phyloP scores from a whole-genome alignment of 495 filamentous ascomycete species.

The Lasiosphaeris hirsuta region DNA sequence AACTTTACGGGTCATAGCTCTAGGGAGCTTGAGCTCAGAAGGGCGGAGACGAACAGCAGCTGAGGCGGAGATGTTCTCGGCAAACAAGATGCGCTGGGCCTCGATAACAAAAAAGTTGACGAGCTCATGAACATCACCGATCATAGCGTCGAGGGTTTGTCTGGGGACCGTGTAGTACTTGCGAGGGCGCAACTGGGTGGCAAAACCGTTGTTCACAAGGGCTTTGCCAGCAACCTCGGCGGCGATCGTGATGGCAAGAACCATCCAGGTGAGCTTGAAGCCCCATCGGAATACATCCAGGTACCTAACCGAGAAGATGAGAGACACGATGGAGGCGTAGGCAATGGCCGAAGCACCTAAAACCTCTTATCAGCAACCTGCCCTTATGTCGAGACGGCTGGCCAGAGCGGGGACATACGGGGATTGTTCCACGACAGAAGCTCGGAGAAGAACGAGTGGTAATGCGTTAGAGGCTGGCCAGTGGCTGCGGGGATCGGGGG shows the following conservation, averaged over 20 bases:
- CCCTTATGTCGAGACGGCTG: constrained; percentile 49
- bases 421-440: constrained; percentile 66
- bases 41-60: constrained; percentile 60
- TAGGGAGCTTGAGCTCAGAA: constrained; percentile 5
- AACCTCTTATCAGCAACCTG: constrained; percentile 38
- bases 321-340: constrained; percentile 65
- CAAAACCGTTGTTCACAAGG: constrained; percentile 71
- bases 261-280: constrained; percentile 78
- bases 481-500: constrained; percentile 68
- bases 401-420: constrained; percentile 29
- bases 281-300: constrained; percentile 82
- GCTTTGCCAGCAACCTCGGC: constrained; percentile 75
- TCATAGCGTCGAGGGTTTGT: constrained; percentile 72
- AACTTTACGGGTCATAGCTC: constrained; percentile 8
- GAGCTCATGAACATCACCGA: constrained; percentile 86
- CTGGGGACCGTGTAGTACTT: constrained; percentile 90
- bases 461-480: constrained; percentile 88
- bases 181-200: constrained; percentile 81
- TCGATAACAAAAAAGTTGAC: constrained; percentile 98
- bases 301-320: constrained; percentile 89
- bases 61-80: constrained; percentile 84
- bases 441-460: constrained; percentile 93
- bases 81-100: constrained; percentile 90
- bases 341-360: constrained; percentile 81
- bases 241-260: constrained; percentile 61